Evolutionary conservation across 176 grass and related monocot species (phyloP), one percentile per base, ranked within the genome.

Genomic region (Stipa capillata): DNA sequence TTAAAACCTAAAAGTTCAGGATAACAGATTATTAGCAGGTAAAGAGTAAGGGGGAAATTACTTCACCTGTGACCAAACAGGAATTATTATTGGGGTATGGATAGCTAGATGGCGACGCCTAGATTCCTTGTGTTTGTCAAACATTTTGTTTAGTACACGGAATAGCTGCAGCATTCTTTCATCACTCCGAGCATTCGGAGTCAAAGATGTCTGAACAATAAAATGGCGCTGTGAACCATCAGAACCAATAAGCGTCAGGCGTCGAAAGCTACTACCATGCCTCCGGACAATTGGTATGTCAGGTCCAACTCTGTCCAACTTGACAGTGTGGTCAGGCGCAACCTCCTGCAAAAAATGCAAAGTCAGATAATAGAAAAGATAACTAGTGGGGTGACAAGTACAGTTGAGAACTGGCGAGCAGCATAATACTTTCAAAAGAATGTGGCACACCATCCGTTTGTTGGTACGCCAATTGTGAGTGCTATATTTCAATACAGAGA

Each of bases 221-320:
- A 99, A 99, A 87, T 99, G 96, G 33, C 92, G 90, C 36, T 99
- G 96, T 44, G 90, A 99, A 91, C 96, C 96, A 93, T 99, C 96
- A 84, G 96, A 95, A 48, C 96, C 96, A 76, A 99, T 95, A 48
- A 99, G 92, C 24, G 92, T 95, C 86, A 99, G 61, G 58, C 96
- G 90, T 27, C 96, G 85, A 70, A 89, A 99, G 84, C 96, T 99
- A 78, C 92, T 99, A 45, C 96, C 96, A 72, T 99, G 92, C 84
- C 96, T 95, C 78, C 96, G 86, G 39, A 99, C 97, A 85, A 99
- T 99, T 65, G 97, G 97, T 36, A 99, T 96, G 40, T 99, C 97
- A 39, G 97, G 81, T 58, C 97, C 97, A 80, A 99, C 88, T 84
- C 92, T 91, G 75, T 99, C 97, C 70, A 99, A 90, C 79, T 99